These are phyloP conservation scores for Lentinula sp. DNA, from an alignment of 768 basidiomycete species.

Conservation along the genomic window DNA sequence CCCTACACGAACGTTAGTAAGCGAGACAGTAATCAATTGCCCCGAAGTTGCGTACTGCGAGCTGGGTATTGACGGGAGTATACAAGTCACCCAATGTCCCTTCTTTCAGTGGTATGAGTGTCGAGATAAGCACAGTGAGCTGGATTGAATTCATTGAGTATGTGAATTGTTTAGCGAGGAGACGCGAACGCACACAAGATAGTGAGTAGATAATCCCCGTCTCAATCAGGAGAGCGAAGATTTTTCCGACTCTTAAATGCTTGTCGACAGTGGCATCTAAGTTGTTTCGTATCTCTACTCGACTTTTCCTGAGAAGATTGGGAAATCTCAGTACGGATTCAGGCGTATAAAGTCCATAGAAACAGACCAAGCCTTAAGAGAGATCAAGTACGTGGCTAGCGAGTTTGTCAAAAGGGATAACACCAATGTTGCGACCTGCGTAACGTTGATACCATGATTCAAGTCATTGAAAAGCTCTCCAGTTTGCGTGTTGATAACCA, in stretches of 20 bases:
- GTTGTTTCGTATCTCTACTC: neutral
- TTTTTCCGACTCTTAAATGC: neutral
- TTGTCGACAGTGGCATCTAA: neutral
- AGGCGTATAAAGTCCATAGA: too few species aligned
- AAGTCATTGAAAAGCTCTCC: neutral
- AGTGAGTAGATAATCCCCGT: neutral
- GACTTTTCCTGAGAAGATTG: neutral
- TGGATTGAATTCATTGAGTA: too few species aligned
- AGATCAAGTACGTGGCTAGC: constrained; percentile 9
- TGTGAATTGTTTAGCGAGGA: too few species aligned
- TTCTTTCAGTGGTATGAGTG: constrained; percentile 8
- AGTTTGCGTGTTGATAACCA: neutral
- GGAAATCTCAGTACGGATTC: neutral
- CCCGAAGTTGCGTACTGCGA: constrained; percentile 8
- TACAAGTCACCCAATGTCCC: constrained; percentile 14
- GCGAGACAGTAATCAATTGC: neutral
- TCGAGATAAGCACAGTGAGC: constrained; percentile 1
- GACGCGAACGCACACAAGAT: neutral
- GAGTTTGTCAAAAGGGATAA: constrained; percentile 12
- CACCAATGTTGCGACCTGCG: constrained; percentile 7
- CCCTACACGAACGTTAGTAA: neutral
- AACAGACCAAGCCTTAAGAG: constrained; percentile 8
- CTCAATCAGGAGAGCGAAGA: neutral
- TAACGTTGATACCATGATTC: constrained; percentile 4
- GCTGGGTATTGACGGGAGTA: constrained; percentile 10